Evolutionary conservation across 2,329 filamentous ascomycete genomes (phyloP).

Genomic region (Ophiostoma novo-ulmi): DNA sequence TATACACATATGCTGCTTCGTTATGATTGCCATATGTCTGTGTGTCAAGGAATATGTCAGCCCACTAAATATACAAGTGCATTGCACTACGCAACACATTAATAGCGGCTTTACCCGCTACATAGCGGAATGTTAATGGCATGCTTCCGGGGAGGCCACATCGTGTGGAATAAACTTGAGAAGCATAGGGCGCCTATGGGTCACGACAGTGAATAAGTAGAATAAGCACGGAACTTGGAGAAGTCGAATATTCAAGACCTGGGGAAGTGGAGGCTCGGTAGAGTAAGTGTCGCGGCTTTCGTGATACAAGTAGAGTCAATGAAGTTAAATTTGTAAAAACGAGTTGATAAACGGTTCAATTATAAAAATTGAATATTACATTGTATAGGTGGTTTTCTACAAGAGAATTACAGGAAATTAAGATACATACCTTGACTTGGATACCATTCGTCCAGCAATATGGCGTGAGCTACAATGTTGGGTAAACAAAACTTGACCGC

Average conservation of each 20-base stretch:
- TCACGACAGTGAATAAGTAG: background rate
- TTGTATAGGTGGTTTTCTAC: background rate
- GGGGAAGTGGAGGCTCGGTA: background rate
- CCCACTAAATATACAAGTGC: no score
- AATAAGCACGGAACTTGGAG: background rate
- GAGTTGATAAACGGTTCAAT: no score
- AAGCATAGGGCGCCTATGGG: background rate
- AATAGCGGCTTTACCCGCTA: no score
- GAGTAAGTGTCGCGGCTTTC: background rate
- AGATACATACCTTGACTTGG: background rate
- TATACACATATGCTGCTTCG: no score
- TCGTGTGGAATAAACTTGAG: no score
- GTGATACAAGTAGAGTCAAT: background rate
- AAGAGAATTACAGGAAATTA: no score
- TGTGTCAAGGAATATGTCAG: no score
- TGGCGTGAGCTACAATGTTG: background rate
- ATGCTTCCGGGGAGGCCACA: no score
- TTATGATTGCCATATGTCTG: no score
- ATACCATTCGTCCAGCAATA: background rate
- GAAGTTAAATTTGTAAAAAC: background rate
- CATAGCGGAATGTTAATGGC: no score
- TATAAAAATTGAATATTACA: background rate
- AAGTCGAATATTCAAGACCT: background rate
- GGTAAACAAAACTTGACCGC: background rate
- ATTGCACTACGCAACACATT: no score